phyloP scores from a whole-genome alignment of 805 yeast genomes.

The Candida alai region DNA sequence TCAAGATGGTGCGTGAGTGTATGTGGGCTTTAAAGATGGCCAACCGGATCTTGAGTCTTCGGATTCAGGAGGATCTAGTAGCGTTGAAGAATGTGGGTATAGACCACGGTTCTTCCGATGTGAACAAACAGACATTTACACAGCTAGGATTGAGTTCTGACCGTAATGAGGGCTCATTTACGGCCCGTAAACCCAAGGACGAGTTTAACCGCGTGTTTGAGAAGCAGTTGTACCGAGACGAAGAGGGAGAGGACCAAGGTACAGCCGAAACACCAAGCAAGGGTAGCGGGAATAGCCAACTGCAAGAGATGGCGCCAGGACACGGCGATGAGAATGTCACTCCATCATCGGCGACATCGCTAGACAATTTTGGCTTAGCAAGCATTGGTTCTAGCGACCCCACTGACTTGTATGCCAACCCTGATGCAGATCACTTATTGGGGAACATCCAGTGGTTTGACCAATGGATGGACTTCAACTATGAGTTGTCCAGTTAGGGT shows the following conservation, averaged over 20 bases:
- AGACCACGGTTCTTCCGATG: constrained; percentile 51
- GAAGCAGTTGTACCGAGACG: constrained; percentile 15
- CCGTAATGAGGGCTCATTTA: not conserved
- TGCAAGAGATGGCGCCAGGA: not conserved
- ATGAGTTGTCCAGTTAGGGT: too few species aligned
- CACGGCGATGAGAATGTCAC: constrained; percentile 4
- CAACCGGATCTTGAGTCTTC: constrained; percentile 46
- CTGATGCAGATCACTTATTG: constrained; percentile 28
- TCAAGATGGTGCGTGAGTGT: constrained; percentile 55
- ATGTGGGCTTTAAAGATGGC: constrained; percentile 59
- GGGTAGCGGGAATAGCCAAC: not conserved
- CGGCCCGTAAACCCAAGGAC: constrained; percentile 11
- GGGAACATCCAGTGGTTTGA: constrained; percentile 54
- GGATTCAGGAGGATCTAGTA: constrained; percentile 39
- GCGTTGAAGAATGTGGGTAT: constrained; percentile 41
- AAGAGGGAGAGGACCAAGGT: not conserved
- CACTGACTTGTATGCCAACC: constrained; percentile 6
- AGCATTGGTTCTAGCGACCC: constrained; percentile 5
- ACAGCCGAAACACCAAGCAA: not conserved
- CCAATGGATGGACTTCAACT: constrained; percentile 41
- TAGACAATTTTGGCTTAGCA: constrained; percentile 6
- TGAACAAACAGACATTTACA: constrained; percentile 45
- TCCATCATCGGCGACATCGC: constrained; percentile 8
- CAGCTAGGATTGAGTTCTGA: constrained; percentile 36
- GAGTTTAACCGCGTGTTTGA: constrained; percentile 18